Evolutionary conservation across 257 asterid species (phyloP).

Genomic region (Solanum lignicaule): DNA sequence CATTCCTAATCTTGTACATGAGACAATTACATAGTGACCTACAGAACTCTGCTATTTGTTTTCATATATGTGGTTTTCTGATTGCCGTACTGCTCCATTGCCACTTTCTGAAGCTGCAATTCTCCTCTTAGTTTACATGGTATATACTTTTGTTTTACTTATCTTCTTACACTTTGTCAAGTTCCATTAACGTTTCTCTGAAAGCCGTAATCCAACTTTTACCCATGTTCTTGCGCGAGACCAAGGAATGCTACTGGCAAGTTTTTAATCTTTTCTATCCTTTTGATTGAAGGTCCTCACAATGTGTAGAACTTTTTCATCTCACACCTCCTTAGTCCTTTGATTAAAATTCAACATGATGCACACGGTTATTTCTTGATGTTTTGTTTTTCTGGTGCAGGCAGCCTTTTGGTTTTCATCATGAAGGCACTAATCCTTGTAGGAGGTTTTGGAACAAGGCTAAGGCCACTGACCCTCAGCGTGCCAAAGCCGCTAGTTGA

Average conservation of each 20-base stretch:
- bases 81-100: neutral
- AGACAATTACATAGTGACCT: neutral
- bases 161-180: neutral
- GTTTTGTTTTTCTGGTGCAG: neutral
- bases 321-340: neutral
- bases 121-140: neutral
- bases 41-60: neutral
- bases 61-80: neutral
- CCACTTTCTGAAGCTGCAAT: neutral
- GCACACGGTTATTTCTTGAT: neutral
- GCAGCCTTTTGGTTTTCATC: constrained; percentile 4
- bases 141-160: neutral
- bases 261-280: neutral
- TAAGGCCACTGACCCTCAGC: constrained; percentile 89
- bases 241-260: neutral
- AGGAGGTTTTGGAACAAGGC: constrained; percentile 92
- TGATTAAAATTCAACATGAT: neutral
- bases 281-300: neutral
- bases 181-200: neutral
- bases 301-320: neutral
- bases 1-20: neutral
- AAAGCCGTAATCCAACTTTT: neutral
- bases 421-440: constrained; percentile 98
- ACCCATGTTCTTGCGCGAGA: neutral
- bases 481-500: constrained; percentile 95